Conservation (phyloP, 371 early-diverging fungal species). For the Umbelopsis sp. region DNA sequence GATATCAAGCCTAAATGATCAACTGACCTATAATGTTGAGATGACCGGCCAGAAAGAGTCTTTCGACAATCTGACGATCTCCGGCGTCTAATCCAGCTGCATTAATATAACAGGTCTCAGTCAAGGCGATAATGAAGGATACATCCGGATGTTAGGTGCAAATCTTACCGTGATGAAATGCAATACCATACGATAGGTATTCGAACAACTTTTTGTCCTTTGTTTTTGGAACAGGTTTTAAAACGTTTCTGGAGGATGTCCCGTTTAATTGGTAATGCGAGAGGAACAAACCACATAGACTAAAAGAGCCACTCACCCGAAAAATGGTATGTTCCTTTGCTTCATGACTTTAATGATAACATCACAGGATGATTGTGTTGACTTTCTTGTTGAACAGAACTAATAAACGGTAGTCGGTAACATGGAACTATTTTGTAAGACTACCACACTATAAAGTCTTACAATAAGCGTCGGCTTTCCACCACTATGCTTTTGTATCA, state of each 20-base stretch:
- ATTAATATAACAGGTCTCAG: background rate
- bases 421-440: background rate
- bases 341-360: constrained; percentile 46
- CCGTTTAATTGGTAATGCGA: background rate
- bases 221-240: constrained; percentile 14
- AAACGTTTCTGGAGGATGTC: background rate
- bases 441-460: constrained; percentile 19
- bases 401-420: constrained; percentile 25
- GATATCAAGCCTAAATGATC: too few species aligned
- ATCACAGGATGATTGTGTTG: constrained; percentile 65
- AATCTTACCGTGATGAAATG: constrained; percentile 70
- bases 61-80: constrained; percentile 73
- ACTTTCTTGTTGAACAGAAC: constrained; percentile 82
- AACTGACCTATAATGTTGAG: constrained; percentile 72
- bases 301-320: constrained; percentile 25
- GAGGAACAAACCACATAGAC: background rate
- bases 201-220: constrained; percentile 43
- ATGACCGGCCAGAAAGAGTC: constrained; percentile 56
- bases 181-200: constrained; percentile 60
- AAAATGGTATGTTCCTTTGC: constrained; percentile 22
- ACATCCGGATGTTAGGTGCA: background rate
- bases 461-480: constrained; percentile 70
- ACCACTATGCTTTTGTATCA: constrained; percentile 59
- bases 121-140: background rate
- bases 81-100: constrained; percentile 64